Percentiles rank a stretch among this genome's conserved stretches.
phyloP scores from a whole-genome alignment of 306 rosid species.

The Dryas alaskensis region DNA sequence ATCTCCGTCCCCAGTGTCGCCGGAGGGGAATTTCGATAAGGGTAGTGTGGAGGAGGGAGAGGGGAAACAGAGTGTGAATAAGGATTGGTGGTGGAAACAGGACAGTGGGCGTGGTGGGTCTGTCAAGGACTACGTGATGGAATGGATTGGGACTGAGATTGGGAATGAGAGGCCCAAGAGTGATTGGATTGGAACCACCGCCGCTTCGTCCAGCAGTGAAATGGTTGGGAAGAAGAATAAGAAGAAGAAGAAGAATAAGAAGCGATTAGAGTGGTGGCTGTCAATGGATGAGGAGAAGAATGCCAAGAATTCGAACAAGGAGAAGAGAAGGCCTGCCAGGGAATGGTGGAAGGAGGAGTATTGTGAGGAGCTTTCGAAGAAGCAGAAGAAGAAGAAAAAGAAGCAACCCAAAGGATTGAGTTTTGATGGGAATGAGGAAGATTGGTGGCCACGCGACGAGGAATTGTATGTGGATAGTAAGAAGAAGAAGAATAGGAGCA shows the following conservation, averaged over 20 bases:
- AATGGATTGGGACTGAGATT: constrained; percentile 88
- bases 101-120: constrained; percentile 43
- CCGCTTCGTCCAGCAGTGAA: constrained; percentile 30
- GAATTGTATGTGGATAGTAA: constrained; percentile 51
- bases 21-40: constrained; percentile 36
- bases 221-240: constrained; percentile 32
- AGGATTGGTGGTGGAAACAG: constrained; percentile 79
- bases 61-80: constrained; percentile 38
- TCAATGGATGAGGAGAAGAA: constrained; percentile 69
- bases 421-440: constrained; percentile 40
- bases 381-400: constrained; percentile 59
- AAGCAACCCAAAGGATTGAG: constrained; percentile 46
- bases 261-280: constrained; percentile 87
- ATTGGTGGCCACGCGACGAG: constrained; percentile 63
- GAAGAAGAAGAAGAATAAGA: constrained; percentile 44
- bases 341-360: constrained; percentile 98
- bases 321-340: constrained; percentile 70
- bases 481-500: constrained; percentile 49
- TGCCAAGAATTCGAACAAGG: constrained; percentile 39
- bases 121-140: constrained; percentile 87
- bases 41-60: constrained; percentile 43
- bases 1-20: constrained; percentile 3
- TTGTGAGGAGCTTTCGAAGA: constrained; percentile 60
- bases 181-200: constrained; percentile 34
- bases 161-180: constrained; percentile 48